Evolutionary conservation across 164 flowering plant genomes (phyloP), one percentile per base, ranked within the genome.

Genomic region (Nelumbo lutea): DNA sequence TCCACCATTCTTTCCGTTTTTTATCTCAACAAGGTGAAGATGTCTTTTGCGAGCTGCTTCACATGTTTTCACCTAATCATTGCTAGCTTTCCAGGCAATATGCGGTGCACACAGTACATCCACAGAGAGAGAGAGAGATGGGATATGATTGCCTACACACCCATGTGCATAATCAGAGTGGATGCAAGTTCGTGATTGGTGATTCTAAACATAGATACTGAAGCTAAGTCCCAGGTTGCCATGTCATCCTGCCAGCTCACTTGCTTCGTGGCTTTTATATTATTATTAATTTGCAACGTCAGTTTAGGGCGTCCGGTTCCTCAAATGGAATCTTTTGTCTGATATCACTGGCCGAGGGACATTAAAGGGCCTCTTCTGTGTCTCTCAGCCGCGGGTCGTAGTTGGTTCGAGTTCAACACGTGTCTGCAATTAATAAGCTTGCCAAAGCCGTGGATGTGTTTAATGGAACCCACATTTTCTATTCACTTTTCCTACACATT

Each of bases 51-150:
- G 67, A 70, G 66, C 61, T 73, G 75, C 76, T 59, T 79, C 79
- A 79, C 82, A 76, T 79, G 82, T 65, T 72, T 68, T 67, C 77
- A 76, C 76, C 79, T 59, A 74, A 79, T 76, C 78, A 79, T 76
- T 79, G 78, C 53, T 59, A 47, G 69, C 79, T 79, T 79, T 79
- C 74, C 72, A 72, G 77, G 76, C 79, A 72, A 69, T 62, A 69
- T 76, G 67, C 64, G 77, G 76, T 65, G 66, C 67, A 59, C 39
- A 48, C 59, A 63, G 13, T 27, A 56, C 14, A 14, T 43, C 3
- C 52, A 50, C 9, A 14, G 27, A 27, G 3, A 53, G 47, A 67
- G 2, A 45, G 27, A 42, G 8, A 44, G 1, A 27, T 42, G 41
- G 11, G 6, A 14, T 14, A 62, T 44, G 9, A 62, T 42, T 46